Base-by-base conservation (phyloP, 75 land plant genomes). In the Isoetes taiwanensis region DNA sequence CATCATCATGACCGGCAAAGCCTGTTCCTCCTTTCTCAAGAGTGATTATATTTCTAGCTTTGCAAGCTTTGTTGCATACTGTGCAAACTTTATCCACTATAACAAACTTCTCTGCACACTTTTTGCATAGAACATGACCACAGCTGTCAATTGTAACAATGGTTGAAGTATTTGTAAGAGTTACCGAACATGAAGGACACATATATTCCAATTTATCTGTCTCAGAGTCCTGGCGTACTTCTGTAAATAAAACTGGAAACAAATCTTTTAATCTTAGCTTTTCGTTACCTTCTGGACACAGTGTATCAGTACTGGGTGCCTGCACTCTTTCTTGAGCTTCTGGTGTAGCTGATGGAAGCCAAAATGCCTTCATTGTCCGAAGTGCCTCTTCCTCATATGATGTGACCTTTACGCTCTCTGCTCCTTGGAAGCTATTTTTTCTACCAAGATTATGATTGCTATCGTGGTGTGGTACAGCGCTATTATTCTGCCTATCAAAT, bases 281-380 rank as follows among this genome's bases (percentile, higher is more conserved):
- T 69, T 93, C 98, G 0, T 77, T 87, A 27, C 98, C 98, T 77
- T 93, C 95, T 2, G 98, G 98, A 52, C 98, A 93, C 2, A 64
- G 16, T 26, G 98, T 93, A 40, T 63, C 70, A 0, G 69, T 70
- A 9, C 80, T 81, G 11, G 95, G 98, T 4, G 81, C 83, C 0
- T 77, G 80, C 0, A 81, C 76, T 64, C 86, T 84, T 9, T 64
- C 80, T 23, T 69, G 77, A 29, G 98, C 94, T 52, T 75, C 95
- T 4, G 98, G 95, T 23, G 98, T 87, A 8, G 98, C 98, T 12
- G 90, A 87, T 2, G 98, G 98, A 33, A 93, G 72, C 98, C 98
- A 93, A 64, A 93, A 93, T 29, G 98, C 98, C 62, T 87, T 93
- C 98, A 93, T 93, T 19, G 70, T 93, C 33, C 93, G 78, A 30